A percentile compares a stretch with the other conserved stretches of the same genome.
Conservation (phyloP, 768 basidiomycete species). For the Stropharia rugosoannulata region DNA sequence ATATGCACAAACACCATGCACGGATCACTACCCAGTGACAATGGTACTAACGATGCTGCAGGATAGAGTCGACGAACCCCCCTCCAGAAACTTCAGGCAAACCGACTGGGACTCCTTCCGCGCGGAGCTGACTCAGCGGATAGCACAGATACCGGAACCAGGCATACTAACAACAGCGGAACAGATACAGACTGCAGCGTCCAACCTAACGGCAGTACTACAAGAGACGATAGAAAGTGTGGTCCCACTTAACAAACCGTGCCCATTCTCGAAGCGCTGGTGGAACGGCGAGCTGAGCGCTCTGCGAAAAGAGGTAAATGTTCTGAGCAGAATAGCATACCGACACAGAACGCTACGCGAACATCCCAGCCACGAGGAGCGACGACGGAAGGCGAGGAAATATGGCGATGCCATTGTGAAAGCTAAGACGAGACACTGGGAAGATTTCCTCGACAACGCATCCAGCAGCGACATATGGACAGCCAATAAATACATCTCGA, state of each 20-base stretch:
- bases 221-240: conserved; percentile 5
- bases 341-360: not conserved
- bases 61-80: not conserved
- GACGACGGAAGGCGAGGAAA: not conserved
- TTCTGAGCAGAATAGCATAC: conserved; percentile 9
- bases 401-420: conserved; percentile 15
- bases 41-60: conserved; percentile 24
- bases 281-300: conserved; percentile 23
- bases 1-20: conserved; percentile 11
- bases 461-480: conserved; percentile 12
- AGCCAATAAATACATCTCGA: conserved; percentile 18
- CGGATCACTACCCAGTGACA: conserved; percentile 43
- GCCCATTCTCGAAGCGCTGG: conserved; percentile 14
- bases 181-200: not conserved
- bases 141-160: conserved; percentile 14
- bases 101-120: conserved; percentile 19
- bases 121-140: conserved; percentile 19
- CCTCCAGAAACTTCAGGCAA: conserved; percentile 12
- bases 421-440: conserved; percentile 25
- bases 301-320: conserved; percentile 11
- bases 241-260: not conserved
- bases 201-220: not conserved
- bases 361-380: conserved; percentile 23
- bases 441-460: conserved; percentile 20
- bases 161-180: not conserved